A percentile compares a stretch with the other conserved stretches of the same genome.
phyloP scores from a whole-genome alignment of 1,284 basidiomycete species.

The Leccinum angustisporum region DNA sequence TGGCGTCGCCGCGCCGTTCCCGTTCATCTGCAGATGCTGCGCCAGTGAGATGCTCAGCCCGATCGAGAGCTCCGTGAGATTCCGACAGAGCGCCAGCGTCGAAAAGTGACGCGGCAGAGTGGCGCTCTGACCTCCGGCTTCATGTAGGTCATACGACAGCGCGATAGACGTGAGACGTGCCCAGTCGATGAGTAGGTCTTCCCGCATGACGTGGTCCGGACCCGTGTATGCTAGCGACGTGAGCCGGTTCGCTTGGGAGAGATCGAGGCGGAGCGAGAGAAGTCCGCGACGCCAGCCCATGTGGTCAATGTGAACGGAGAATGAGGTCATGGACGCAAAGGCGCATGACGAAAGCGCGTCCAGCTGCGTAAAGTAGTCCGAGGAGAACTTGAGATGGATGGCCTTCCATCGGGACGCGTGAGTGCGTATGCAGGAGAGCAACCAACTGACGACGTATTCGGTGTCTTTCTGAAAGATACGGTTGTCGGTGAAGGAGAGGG shows the following conservation, averaged over 20 bases:
- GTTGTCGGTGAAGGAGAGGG: constrained; percentile 26
- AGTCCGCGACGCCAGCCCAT: constrained; percentile 30
- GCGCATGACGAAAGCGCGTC: constrained; percentile 21
- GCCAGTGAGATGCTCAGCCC: constrained; percentile 17
- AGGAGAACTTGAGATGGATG: constrained; percentile 29
- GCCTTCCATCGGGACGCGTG: constrained; percentile 27
- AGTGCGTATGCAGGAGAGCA: constrained; percentile 21
- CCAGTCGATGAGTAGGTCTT: constrained; percentile 28
- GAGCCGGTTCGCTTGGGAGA: constrained; percentile 18
- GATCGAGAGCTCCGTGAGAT: constrained; percentile 26
- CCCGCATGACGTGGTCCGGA: constrained; percentile 22
- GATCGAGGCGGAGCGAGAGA: constrained; percentile 25
- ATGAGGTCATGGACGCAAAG: constrained; percentile 25
- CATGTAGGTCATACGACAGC: constrained; percentile 28
- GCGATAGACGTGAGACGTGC: constrained; percentile 25
- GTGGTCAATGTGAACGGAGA: constrained; percentile 28
- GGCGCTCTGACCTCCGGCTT: constrained; percentile 29
- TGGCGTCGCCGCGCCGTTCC: constrained; percentile 1
- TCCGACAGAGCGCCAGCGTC: constrained; percentile 15
- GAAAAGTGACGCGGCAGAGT: constrained; percentile 25
- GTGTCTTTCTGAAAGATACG: constrained; percentile 30
- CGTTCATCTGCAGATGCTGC: constrained; percentile 19
- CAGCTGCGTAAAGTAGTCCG: constrained; percentile 27
- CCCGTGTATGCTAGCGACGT: constrained; percentile 29
- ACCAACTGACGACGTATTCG: constrained; percentile 20